Conservation (phyloP, 176 grass and related monocot species). For the Ananas comosus region DNA sequence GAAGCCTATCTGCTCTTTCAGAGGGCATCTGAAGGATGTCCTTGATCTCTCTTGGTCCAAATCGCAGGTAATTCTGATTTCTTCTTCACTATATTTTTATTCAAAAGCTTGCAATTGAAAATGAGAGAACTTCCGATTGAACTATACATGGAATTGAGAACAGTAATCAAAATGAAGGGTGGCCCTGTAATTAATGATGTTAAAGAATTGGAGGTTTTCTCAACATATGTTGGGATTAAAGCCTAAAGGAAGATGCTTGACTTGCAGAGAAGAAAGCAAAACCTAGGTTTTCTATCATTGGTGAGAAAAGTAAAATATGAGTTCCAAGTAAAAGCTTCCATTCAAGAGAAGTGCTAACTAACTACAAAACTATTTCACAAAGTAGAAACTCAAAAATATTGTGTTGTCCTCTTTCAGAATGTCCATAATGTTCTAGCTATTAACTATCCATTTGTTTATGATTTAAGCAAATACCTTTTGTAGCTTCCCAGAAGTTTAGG, state of each 20-base stretch:
- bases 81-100: conserved; percentile 4
- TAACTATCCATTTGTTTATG: no score
- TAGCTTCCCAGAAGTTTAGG: no score
- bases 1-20: conserved; percentile 65
- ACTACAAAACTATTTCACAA: no score
- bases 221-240: neutral
- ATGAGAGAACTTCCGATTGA: neutral
- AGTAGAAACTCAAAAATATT: no score
- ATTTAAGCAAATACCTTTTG: no score
- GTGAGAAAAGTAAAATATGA: neutral
- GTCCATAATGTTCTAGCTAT: no score
- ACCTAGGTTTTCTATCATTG: neutral
- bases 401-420: no score
- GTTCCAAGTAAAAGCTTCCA: neutral
- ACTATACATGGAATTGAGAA: neutral
- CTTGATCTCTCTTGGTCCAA: conserved; percentile 98
- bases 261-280: neutral
- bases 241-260: no score
- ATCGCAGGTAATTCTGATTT: conserved; percentile 52
- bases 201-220: neutral
- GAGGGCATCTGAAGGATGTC: conserved; percentile 69
- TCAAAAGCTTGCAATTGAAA: no score
- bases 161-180: neutral
- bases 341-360: no score
- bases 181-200: neutral